Base-by-base conservation (phyloP, 257 asterid species). In the Primulina eburnea region DNA sequence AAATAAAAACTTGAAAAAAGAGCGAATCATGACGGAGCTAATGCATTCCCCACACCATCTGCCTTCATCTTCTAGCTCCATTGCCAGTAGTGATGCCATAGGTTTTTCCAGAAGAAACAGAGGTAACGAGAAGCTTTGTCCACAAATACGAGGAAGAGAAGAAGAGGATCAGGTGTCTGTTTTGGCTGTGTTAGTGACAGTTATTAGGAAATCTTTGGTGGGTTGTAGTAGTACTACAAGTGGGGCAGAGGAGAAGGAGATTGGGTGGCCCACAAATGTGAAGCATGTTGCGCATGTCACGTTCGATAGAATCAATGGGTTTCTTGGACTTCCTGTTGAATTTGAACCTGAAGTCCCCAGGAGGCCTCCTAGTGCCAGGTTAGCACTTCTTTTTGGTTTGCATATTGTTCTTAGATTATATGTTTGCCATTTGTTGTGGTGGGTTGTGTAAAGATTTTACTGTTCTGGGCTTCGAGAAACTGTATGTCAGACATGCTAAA, bases 351-450 rank as follows among this genome's bases (percentile, higher is more conserved):
- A 85, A 69, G 85, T 86, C 34, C 88, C 90, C 38, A 75, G 88
- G 66, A 86, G 81, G 72, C 84, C 90, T 20, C 90, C 87, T 4
- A 86, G 90, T 79, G 90, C 90, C 72, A 86, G 90, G 90, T 86
- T 60, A 20, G 64, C 11, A 47, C 21, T 6, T 50, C 28, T 47
- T 68, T 21, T 40, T 35, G 6, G 4, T 32, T 5, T 32, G 5
- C 34, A 3, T 32, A 3, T 32, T 32, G 34, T 32, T 32, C 4
- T 32, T 40, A 7, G 43, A 7, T 35, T 35, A 35, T 8, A 35
- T 35, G 43, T 35, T 8, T 35, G 9, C 43, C 43, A 35, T 35
- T 35, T 35, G 43, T 35, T 35, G 30, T 28, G 30, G 30, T 28
- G 30, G 30, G 30, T 28, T 28, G 43, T 7, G 43, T 32, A 32